Evolutionary conservation across 2,329 filamentous ascomycete species (phyloP), one percentile per base, ranked within the genome.

Genomic region (Penicillium rolfsii): DNA sequence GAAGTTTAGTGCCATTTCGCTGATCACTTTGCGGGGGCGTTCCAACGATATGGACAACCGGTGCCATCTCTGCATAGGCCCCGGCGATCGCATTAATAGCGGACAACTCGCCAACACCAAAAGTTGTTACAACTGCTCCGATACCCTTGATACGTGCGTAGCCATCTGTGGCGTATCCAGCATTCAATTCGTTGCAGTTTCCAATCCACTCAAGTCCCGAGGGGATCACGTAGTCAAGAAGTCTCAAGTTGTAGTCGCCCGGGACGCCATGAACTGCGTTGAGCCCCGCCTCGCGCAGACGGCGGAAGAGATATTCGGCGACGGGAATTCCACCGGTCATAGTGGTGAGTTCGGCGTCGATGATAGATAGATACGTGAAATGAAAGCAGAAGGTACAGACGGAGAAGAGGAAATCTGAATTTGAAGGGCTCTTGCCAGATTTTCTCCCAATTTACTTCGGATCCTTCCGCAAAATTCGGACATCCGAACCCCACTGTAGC

Each of bases 21-120:
- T 85, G 83, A 1, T 78, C 73, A 4, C 68, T 61, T 0, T 80
- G 76, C 2, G 73, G 68, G 2, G 85, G 83, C 0, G 81, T 82
- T 0, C 85, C 85, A 22, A 87, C 84, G 54, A 88, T 81, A 66
- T 88, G 85, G 4, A 87, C 81, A 5, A 93, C 81, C 1, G 89
- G 88, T 2, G 90, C 87, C 67, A 85, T 84, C 75, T 93, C 90
- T 0, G 89, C 88, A 76, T 85, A 92, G 40, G 89, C 85, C 14
- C 90, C 90, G 1, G 89, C 90, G 55, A 91, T 77, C 30, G 87
- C 90, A 70, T 91, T 91, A 70, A 92, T 81, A 56, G 89, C 89
- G 2, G 89, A 91, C 5, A 84, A 73, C 66, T 84, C 82, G 5
- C 82, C 90, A 4, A 92, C 89, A 53, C 90, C 90, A 64, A 61